Evolutionary conservation across 495 filamentous ascomycete species (phyloP).

Genomic region (Letharia lupina): DNA sequence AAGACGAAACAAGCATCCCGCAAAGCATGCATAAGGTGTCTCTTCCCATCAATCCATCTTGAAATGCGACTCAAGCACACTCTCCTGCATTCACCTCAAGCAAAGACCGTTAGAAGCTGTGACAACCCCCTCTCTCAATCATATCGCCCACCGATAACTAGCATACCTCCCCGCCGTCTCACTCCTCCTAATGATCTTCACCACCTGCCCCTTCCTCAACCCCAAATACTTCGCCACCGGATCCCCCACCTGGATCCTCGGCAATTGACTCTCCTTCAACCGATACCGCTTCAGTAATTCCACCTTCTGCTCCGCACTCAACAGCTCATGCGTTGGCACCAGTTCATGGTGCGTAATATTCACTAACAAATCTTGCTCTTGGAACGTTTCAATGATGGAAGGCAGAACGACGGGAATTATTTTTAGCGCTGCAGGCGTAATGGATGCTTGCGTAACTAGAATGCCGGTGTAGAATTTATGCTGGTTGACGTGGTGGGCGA

Average conservation of each 20-base stretch:
- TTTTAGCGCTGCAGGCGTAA: constrained; percentile 77
- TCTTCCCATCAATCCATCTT: background rate
- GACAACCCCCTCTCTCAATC: constrained; percentile 16
- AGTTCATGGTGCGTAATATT: constrained; percentile 98
- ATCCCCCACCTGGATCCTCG: constrained; percentile 82
- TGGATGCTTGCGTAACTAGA: constrained; percentile 70
- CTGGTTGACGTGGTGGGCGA: constrained; percentile 68
- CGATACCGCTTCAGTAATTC: constrained; percentile 78
- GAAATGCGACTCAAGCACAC: background rate
- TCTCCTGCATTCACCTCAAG: background rate
- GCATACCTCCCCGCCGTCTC: constrained; percentile 50
- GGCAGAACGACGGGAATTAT: constrained; percentile 65
- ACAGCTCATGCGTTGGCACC: constrained; percentile 84
- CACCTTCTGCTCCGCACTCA: constrained; percentile 83
- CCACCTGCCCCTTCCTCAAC: constrained; percentile 85
- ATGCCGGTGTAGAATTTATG: constrained; percentile 83
- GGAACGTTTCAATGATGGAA: constrained; percentile 81
- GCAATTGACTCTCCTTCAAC: constrained; percentile 93
- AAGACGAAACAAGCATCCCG: background rate
- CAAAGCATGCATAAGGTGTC: background rate
- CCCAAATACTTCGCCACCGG: constrained; percentile 90
- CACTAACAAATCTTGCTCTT: constrained; percentile 89
- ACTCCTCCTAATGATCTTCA: constrained; percentile 92
- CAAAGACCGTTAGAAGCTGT: background rate
- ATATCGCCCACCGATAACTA: constrained; percentile 60